These are phyloP conservation scores for Castanea crenata DNA, from an alignment of 306 rosid genomes.

Conservation along the genomic window DNA sequence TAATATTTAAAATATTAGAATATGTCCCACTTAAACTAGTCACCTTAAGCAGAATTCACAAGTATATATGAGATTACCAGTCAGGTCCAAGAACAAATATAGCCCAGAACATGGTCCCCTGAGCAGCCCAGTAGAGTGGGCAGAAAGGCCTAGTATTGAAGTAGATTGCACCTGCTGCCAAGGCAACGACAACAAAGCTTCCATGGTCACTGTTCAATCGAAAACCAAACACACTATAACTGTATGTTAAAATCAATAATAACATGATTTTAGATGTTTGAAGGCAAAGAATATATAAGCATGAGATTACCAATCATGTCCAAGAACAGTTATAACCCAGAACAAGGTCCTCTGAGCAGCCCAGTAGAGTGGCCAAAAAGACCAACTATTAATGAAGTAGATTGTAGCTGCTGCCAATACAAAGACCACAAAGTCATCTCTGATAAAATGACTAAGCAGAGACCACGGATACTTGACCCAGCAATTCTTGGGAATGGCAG, in stretches of 20 bases:
- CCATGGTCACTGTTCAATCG: conserved; percentile 80
- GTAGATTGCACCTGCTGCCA: conserved; percentile 43
- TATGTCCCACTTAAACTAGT: too few species aligned
- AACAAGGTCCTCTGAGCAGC: conserved; percentile 86
- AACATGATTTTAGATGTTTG: not conserved
- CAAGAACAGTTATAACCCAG: conserved; percentile 95
- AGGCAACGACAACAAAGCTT: conserved; percentile 64
- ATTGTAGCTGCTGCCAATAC: conserved; percentile 47
- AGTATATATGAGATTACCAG: conserved; percentile 41
- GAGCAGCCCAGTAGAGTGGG: conserved; percentile 75
- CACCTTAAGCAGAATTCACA: too few species aligned
- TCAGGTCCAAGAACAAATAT: conserved; percentile 93
- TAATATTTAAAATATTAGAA: too few species aligned
- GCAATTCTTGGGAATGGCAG: conserved; percentile 83
- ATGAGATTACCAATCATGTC: conserved; percentile 73
- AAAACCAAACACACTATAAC: not conserved
- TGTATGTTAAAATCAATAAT: too few species aligned
- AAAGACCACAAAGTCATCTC: conserved; percentile 46
- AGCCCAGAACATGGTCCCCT: conserved; percentile 98
- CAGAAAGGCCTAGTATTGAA: conserved; percentile 52
- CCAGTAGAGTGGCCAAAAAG: conserved; percentile 80
- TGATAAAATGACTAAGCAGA: conserved; percentile 45
- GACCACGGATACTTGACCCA: conserved; percentile 89
- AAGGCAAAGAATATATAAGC: not conserved
- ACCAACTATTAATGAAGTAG: conserved; percentile 37